Conservation (phyloP, 2,329 filamentous ascomycete species). For the Thermochaetoides dissita region DNA sequence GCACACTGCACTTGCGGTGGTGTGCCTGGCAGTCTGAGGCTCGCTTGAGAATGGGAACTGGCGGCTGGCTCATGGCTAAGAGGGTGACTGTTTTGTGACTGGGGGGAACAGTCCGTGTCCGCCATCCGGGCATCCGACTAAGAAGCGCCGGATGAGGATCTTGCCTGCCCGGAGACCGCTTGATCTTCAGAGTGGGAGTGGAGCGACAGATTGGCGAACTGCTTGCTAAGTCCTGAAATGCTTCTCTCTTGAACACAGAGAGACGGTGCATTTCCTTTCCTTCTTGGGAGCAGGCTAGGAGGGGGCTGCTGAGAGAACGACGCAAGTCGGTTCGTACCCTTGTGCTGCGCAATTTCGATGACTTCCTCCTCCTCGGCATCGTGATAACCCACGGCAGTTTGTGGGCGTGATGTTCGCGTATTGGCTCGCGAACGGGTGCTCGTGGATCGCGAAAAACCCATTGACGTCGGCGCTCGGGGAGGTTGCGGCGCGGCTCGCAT, state of each 20-base stretch:
- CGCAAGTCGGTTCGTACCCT: conserved; percentile 24
- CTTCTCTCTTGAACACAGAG: conserved; percentile 24
- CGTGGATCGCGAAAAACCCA: conserved; percentile 32
- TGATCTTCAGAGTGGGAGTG: conserved; percentile 27
- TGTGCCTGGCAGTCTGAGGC: conserved; percentile 5
- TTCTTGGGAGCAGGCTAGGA: conserved; percentile 5
- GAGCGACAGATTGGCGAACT: conserved; percentile 26
- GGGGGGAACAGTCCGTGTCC: conserved; percentile 8
- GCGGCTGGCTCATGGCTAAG: conserved; percentile 14
- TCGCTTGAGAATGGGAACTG: conserved; percentile 11
- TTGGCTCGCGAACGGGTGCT: conserved; percentile 30
- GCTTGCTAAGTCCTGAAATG: conserved; percentile 24
- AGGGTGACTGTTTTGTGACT: conserved; percentile 7
- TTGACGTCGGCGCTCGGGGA: conserved; percentile 37
- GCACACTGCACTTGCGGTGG: conserved; percentile 19
- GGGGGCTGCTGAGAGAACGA: conserved; percentile 7
- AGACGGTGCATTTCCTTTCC: conserved; percentile 11
- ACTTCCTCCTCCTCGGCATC: conserved; percentile 19
- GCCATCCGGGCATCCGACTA: conserved; percentile 14
- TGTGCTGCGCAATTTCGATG: conserved; percentile 17
- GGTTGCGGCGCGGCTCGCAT: conserved; percentile 28
- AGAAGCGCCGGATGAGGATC: conserved; percentile 12
- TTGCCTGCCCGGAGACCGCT: conserved; percentile 28
- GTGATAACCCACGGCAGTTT: conserved; percentile 23
- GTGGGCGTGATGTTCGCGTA: conserved; percentile 25